Conservation (phyloP, 1,139 yeast species). For the Suhomyces bribrorum region DNA sequence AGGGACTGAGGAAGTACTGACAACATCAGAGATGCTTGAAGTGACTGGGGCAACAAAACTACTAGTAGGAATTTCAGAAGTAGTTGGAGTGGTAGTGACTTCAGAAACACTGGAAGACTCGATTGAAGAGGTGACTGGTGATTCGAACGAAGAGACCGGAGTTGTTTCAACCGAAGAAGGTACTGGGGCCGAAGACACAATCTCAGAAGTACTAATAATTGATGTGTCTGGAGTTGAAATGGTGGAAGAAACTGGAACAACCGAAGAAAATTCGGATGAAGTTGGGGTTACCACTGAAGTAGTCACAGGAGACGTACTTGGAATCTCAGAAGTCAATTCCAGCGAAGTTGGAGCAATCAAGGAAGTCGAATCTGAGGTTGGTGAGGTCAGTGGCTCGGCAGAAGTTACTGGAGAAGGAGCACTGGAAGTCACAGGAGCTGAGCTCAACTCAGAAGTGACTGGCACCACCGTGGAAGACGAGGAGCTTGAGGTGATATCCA, state of each 20-base stretch:
- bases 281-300: constrained; percentile 5
- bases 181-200: not conserved
- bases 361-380: constrained; percentile 2
- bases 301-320: not conserved
- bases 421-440: constrained; percentile 2
- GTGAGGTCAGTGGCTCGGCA: constrained; percentile 5
- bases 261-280: constrained; percentile 2
- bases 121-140: constrained; percentile 1
- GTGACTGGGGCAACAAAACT: constrained; percentile 21
- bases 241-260: constrained; percentile 1
- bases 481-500: too few species aligned
- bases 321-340: constrained; percentile 1
- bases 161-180: constrained; percentile 1
- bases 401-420: constrained; percentile 8
- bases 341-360: constrained; percentile 4
- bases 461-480: constrained; percentile 9
- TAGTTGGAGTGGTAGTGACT: constrained; percentile 2
- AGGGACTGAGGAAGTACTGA: not conserved
- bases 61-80: constrained; percentile 10
- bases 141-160: not conserved
- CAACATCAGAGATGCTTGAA: not conserved
- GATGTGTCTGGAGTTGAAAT: too few species aligned
- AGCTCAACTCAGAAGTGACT: constrained; percentile 2
- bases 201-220: not conserved
- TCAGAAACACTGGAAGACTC: not conserved